Percentiles rank a stretch among this genome's conserved stretches.
phyloP scores from a whole-genome alignment of 768 basidiomycete species.

The Amanita inopinata region DNA sequence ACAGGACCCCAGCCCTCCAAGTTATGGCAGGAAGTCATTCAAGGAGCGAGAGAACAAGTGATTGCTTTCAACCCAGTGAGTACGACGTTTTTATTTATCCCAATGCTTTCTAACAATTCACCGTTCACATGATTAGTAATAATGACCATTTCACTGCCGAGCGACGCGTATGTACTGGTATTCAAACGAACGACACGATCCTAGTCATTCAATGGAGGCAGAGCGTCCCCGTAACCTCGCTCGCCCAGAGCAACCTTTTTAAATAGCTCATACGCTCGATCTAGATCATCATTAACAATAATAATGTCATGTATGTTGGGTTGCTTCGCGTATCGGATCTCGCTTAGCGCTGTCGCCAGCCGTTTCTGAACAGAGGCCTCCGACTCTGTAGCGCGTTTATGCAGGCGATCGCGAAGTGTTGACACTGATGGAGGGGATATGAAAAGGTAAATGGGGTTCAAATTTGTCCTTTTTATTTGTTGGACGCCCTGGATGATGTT shows the following conservation, averaged over 20 bases:
- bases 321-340: slow-evolving; percentile 78
- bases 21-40: slow-evolving; percentile 41
- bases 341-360: slow-evolving; percentile 65
- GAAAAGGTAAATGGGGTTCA: slow-evolving; percentile 86
- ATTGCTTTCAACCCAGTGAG: too few species aligned
- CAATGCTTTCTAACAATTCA: too few species aligned
- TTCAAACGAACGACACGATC: not conserved
- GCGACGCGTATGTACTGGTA: not conserved
- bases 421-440: slow-evolving; percentile 79
- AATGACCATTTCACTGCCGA: too few species aligned
- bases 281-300: slow-evolving; percentile 86
- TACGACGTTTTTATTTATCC: too few species aligned
- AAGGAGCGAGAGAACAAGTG: slow-evolving; percentile 5
- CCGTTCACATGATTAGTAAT: too few species aligned
- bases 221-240: slow-evolving; percentile 41
- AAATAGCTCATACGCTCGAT: slow-evolving; percentile 73
- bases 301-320: slow-evolving; percentile 69
- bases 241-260: slow-evolving; percentile 70
- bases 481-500: slow-evolving; percentile 64
- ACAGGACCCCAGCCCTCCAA: slow-evolving; percentile 56
- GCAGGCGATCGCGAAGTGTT: slow-evolving; percentile 61
- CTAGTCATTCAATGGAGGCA: slow-evolving; percentile 59
- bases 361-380: slow-evolving; percentile 64
- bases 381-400: slow-evolving; percentile 76
- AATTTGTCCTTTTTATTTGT: slow-evolving; percentile 74